Base-by-base conservation (phyloP, 257 asterid species). In the Scutellaria minor region DNA sequence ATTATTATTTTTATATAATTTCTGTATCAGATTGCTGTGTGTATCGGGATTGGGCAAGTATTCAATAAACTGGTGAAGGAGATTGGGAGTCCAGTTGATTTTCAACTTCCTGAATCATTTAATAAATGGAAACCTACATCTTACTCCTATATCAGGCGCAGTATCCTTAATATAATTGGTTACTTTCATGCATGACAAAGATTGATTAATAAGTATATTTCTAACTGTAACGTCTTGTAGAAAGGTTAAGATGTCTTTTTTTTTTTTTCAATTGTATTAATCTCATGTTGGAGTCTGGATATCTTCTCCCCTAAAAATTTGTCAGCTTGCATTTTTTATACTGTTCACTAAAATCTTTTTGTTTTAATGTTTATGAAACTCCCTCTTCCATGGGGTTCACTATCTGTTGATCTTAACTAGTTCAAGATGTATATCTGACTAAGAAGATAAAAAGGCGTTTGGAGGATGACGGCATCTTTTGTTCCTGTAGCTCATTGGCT, bases 381-480 rank as follows among this genome's bases (percentile, higher is more conserved):
- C 50, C 55, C 64, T 45, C 41, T 48, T 64, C 59, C 56, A 12
- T 18, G 18, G 18, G 18, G 18, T 18, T 18, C 2, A 9, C 8
- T 58, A 50, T 57, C 77, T 79, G 81, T 80, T 39, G 58, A 24
- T 68, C 87, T 79, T 93, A 82, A 89, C 85, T 59, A 56, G 27
- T 63, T 57, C 45, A 78, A 94, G 99, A 89, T 87, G 78, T 94
- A 65, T 92, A 94, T 77, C 84, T 85, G 76, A 86, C 95, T 6
- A 91, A 91, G 89, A 91, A 77, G 88, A 77, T 85, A 39, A 94
- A 89, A 85, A 86, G 75, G 85, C 97, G 95, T 39, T 75, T 74
- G 78, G 90, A 85, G 69, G 99, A 94, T 68, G 98, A 91, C 83
- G 97, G 96, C 68, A 91, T 89, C 72, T 91, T 78, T 68, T 94